Base-by-base conservation (phyloP, 2,329 filamentous ascomycete species). In the Diaporthe australafricana region DNA sequence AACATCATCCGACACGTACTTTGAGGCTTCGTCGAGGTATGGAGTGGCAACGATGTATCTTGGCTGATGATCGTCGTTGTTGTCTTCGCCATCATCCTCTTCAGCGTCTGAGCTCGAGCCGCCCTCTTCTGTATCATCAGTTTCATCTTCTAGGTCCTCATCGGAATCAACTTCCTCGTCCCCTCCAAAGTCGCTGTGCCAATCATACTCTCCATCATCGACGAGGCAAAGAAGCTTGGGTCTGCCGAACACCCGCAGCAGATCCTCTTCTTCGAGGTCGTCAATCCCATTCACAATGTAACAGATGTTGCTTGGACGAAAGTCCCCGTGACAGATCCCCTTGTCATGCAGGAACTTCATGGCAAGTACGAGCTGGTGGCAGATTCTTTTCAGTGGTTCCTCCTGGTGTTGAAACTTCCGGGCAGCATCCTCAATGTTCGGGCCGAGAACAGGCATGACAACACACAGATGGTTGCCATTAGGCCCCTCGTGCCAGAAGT, bases 311-410 rank as follows among this genome's bases (percentile, higher is more conserved):
- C 9, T 42, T 2, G 55, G 55, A 11, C 55, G 55, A n/a, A 60
- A 60, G 22, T 60, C 55, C 5, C 55, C 55, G 14, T 60, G 55
- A n/a, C 55, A 60, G 14, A 60, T 60, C 4, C 35, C 35, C 14
- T 20, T 40, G 1, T 27, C 35, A 5, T 60, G 55, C 11, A 60
- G 55, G 20, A 60, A 60, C 16, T 42, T 42, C 55, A 60, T 60
- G 14, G 55, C 55, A 42, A 60, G 55, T 5, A 60, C 55, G 22
- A 60, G 55, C 35, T 60, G 55, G 55, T 60, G 27, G 27, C 55
- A 60, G 6, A 60, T 42, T 4, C 22, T 42, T 12, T 60, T 60
- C 55, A 60, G 22, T 2, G 55, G 55, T 42, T 42, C 22, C 17
- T 42, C 55, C 4, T 42, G 35, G 16, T 42, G 16, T 8, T 42